A percentile compares a stretch with the other conserved stretches of the same genome.
Conservation (phyloP, 805 yeast species). For the Wickerhamomyces pijperi region DNA sequence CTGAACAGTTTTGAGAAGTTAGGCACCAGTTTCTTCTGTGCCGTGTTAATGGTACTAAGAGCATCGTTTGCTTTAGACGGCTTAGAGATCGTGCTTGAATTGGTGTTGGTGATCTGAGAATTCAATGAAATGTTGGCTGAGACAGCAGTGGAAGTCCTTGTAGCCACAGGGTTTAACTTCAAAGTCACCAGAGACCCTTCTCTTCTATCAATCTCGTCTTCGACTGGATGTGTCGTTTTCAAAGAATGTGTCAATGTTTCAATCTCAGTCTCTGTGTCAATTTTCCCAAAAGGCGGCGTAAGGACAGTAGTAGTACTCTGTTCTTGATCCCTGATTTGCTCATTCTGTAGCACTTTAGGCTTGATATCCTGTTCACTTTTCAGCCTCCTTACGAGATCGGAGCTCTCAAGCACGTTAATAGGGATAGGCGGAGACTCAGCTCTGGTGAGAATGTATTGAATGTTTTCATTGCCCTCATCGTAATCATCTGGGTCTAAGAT, state of each 20-base stretch:
- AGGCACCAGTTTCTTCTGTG: background rate
- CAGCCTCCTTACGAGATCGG: slow-evolving; percentile 6
- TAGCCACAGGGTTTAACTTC: background rate
- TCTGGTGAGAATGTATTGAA: slow-evolving; percentile 8
- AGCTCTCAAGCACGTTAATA: slow-evolving; percentile 16
- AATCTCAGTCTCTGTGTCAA: background rate
- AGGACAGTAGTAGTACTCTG: too few species aligned
- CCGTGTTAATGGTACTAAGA: too few species aligned
- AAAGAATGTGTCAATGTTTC: slow-evolving; percentile 3
- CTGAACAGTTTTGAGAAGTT: background rate
- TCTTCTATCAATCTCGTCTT: slow-evolving; percentile 1
- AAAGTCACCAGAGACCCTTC: background rate
- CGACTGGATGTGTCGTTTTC: slow-evolving; percentile 11
- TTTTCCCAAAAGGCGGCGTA: too few species aligned
- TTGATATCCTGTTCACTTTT: slow-evolving; percentile 3
- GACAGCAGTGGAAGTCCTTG: too few species aligned
- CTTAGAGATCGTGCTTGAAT: background rate
- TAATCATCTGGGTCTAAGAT: slow-evolving; percentile 1
- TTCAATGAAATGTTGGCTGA: background rate
- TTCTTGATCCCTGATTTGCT: slow-evolving; percentile 2
- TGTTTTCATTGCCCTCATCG: slow-evolving; percentile 1
- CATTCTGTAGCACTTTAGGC: slow-evolving; percentile 2
- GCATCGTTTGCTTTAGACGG: too few species aligned
- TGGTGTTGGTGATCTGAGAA: background rate
- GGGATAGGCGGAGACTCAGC: slow-evolving; percentile 22